phyloP scores from a whole-genome alignment of 2,329 filamentous ascomycete species.

The Aspergillaceae sp. region DNA sequence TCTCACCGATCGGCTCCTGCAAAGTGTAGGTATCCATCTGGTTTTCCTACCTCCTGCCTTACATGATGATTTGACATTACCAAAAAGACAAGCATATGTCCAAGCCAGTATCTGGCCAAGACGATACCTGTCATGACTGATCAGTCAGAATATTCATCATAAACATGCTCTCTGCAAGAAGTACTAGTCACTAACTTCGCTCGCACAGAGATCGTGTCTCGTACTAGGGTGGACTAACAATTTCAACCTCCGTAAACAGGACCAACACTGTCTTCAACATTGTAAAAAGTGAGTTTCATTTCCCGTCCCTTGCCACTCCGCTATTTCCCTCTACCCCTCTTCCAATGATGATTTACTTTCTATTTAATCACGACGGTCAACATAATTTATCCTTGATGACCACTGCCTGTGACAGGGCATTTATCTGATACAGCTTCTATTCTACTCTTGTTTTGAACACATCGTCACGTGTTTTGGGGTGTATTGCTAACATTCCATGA shows the following conservation, averaged over 20 bases:
- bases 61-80: conserved; percentile 76
- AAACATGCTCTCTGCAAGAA: conserved; percentile 10
- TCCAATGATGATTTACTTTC: conserved; percentile 58
- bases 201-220: conserved; percentile 10
- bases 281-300: conserved; percentile 14
- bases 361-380: conserved; percentile 78
- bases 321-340: conserved; percentile 5
- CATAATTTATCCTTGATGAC: conserved; percentile 75
- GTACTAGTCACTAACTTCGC: conserved; percentile 20
- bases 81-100: conserved; percentile 97
- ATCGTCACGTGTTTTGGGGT: background rate
- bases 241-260: background rate
- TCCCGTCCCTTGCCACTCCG: conserved; percentile 1
- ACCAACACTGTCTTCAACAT: conserved; percentile 2
- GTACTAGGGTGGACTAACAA: background rate
- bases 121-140: conserved; percentile 47
- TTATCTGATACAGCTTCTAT: conserved; percentile 22
- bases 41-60: conserved; percentile 16
- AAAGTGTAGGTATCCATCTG: conserved; percentile 20
- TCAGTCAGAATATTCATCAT: conserved; percentile 21
- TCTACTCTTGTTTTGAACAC: conserved; percentile 1
- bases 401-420: conserved; percentile 66
- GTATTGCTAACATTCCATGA: background rate
- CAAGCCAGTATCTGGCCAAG: conserved; percentile 51
- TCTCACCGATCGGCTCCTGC: background rate